Percentiles rank a stretch among this genome's conserved stretches.
Conservation (phyloP, 441 rosid genomes). For the Biscutella laevigata region DNA sequence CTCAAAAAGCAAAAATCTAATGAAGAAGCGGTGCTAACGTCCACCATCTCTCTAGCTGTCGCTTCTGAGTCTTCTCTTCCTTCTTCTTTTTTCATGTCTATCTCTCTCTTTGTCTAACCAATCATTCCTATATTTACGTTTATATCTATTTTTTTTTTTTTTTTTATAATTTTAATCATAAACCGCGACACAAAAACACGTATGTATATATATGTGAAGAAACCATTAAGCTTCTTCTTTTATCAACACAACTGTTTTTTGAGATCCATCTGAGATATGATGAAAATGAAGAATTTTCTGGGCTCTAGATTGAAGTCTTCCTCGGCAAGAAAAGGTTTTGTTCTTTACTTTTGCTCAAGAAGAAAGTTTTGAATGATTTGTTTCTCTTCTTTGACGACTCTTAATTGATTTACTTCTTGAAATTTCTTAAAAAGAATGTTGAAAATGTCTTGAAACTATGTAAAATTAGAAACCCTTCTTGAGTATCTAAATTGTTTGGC, state of each 20-base stretch:
- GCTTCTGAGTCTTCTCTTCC: constrained; percentile 31
- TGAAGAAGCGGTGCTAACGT: constrained; percentile 26
- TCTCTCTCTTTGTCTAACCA: constrained; percentile 19
- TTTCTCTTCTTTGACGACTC: constrained; percentile 9
- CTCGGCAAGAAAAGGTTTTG: constrained; percentile 23
- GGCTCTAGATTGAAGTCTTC: constrained; percentile 17
- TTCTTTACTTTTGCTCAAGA: neutral
- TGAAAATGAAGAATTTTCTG: constrained; percentile 19
- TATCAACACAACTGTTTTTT: no score
- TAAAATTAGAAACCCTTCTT: no score
- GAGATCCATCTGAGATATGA: constrained; percentile 17
- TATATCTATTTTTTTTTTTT: neutral
- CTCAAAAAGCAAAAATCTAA: constrained; percentile 5
- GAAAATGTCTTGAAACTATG: no score
- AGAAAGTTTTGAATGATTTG: neutral
- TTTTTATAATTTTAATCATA: neutral
- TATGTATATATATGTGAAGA: constrained; percentile 19
- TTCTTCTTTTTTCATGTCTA: constrained; percentile 19
- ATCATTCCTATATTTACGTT: constrained; percentile 20
- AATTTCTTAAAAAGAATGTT: neutral
- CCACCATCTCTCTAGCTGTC: constrained; percentile 27
- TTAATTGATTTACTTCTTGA: constrained; percentile 9
- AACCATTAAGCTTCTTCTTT: constrained; percentile 8
- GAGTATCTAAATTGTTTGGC: no score
- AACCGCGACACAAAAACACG: constrained; percentile 11